Base-by-base conservation (phyloP, 371 early-diverging fungal genomes). In the Saksenaea oblongispora region DNA sequence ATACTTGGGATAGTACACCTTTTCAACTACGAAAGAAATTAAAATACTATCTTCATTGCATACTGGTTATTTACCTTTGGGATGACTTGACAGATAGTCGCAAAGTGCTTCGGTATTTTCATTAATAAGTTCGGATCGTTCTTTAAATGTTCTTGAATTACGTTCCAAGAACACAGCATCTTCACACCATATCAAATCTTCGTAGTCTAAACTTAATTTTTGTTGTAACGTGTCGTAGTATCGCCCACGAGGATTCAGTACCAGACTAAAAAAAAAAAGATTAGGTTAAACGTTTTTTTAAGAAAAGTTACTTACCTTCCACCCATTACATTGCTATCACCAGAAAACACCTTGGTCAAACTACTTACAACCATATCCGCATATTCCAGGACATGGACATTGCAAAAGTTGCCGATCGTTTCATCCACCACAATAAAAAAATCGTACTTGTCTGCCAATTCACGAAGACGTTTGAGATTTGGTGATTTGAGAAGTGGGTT, bases 271-370 rank as follows among this genome's bases (percentile, higher is more conserved):
- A 31, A 34, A 13, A 22, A 56, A 31, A 34, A 27, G 15, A 27
- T 11, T n/a, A 34, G n/a, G 36, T 3, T 24, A 17, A 17, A 11
- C 27, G 17, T 59, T n/a, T 4, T n/a, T 62, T 41, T n/a, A 11
- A 9, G 7, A 31, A 31, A 31, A 31, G 7, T 53, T 34, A 27
- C 55, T 66, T 65, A 89, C 89, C 93, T 89, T 63, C 98, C 98
- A 60, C 93, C 97, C 97, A 97, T 97, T n/a, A 96, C 97, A 73
- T 98, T 96, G 65, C 93, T 87, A 74, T 95, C 95, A 26, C 98
- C 98, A 61, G 91, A 90, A 68, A 97, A 96, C 51, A 95, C 79
- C 80, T 98, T 98, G 17, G 98, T 96, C 61, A 98, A 72, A 66
- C 95, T 95, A 22, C 95, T 90, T 5, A 95, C 98, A 1, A 95